Evolutionary conservation across 2,329 filamentous ascomycete species (phyloP).

Genomic region (Sporothrix protearum): DNA sequence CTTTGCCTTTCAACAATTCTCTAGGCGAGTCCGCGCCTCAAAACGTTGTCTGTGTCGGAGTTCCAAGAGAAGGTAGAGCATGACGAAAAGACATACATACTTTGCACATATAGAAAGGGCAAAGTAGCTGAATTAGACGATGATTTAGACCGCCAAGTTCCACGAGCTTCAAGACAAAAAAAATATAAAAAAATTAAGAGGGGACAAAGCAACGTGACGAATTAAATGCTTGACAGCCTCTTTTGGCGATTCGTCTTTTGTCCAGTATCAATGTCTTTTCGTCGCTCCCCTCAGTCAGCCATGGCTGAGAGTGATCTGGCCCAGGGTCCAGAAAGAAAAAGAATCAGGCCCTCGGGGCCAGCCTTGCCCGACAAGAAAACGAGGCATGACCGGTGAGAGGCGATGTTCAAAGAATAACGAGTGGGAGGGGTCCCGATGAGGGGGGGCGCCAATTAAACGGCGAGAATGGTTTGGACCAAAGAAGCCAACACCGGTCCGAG

Average conservation of each 20-base stretch:
- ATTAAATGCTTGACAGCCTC: background rate
- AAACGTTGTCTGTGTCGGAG: background rate
- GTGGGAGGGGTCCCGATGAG: background rate
- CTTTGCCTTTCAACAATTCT: background rate
- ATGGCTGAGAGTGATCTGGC: background rate
- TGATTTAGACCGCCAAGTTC: background rate
- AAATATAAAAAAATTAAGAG: background rate
- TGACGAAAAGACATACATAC: background rate
- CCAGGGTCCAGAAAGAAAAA: background rate
- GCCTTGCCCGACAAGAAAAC: background rate
- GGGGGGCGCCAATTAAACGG: background rate
- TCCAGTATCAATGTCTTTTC: background rate
- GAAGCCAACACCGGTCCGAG: background rate
- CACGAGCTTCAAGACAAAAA: background rate
- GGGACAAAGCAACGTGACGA: background rate
- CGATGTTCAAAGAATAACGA: background rate
- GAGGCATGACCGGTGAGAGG: background rate
- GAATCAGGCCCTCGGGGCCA: background rate
- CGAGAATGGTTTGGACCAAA: background rate
- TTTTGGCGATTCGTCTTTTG: background rate
- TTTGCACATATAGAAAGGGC: background rate
- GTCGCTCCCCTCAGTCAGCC: background rate
- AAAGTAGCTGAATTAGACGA: background rate
- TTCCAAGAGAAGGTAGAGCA: background rate
- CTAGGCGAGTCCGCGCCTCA: background rate